Conservation (phyloP, 345 rosid genomes). For the Eucalyptus marginata region DNA sequence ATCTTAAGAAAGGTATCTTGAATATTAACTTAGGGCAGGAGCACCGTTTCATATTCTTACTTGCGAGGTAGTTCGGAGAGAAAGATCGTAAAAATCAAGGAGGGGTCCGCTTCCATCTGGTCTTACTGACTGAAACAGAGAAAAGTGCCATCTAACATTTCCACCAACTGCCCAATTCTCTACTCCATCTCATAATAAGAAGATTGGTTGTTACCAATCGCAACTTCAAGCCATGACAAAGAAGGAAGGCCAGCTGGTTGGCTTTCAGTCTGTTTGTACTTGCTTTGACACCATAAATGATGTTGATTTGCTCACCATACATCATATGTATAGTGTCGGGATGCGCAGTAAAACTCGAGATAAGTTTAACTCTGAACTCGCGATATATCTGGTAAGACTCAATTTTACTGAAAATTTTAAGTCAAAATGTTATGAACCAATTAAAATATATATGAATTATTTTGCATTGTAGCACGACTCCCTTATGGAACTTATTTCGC, state of each 20-base stretch:
- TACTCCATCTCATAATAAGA: not conserved
- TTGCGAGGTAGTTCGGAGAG: not conserved
- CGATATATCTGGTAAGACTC: accelerated
- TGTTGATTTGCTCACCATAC: not conserved
- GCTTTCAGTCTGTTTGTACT: not conserved
- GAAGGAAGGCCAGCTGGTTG: not conserved
- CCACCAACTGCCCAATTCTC: not conserved
- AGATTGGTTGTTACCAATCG: not conserved
- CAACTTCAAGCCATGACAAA: not conserved
- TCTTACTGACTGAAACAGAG: not conserved
- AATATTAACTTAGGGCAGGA: not conserved
- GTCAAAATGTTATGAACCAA: accelerated
- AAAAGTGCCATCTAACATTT: not conserved
- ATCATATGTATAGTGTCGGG: not conserved
- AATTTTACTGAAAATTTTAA: not conserved
- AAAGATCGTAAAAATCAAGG: not conserved
- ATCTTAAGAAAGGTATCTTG: not conserved
- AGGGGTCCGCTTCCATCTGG: not conserved
- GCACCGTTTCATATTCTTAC: not conserved
- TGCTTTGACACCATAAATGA: not conserved
- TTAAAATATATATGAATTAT: not conserved
- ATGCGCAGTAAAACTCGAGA: accelerated
- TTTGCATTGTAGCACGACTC: accelerated
- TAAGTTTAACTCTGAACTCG: accelerated
- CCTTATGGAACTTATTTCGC: not conserved